These are phyloP conservation scores for Vitis hybrid DNA, from an alignment of 177 flowering plant genomes.

Conservation along the genomic window DNA sequence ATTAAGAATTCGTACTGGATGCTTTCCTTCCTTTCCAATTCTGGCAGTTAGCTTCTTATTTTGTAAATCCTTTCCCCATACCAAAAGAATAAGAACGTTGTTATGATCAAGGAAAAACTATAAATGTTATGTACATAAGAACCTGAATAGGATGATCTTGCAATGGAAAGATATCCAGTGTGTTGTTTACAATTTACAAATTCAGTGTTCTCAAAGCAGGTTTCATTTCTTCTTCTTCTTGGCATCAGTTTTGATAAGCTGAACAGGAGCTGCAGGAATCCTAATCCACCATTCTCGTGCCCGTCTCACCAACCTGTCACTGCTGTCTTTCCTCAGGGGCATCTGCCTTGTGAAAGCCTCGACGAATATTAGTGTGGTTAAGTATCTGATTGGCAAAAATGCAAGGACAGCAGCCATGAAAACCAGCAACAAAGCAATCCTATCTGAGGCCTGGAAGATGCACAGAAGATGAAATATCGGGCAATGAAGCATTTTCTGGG, in stretches of 20 bases:
- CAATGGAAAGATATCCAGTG: neutral
- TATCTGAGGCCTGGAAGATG: conserved; percentile 66
- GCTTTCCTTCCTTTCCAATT: neutral
- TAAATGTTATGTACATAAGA: neutral
- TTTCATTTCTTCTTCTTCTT: conserved; percentile 45
- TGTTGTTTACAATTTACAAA: neutral
- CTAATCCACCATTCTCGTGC: conserved; percentile 85
- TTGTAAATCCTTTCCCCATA: no score
- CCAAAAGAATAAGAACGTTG: no score
- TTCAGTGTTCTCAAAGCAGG: neutral
- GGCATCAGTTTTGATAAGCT: conserved; percentile 51
- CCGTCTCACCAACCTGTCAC: conserved; percentile 54
- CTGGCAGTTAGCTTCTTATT: no score
- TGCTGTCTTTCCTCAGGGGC: conserved; percentile 66
- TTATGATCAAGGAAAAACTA: no score
- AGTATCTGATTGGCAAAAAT: conserved; percentile 47
- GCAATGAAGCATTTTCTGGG: no score
- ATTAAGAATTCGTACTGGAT: neutral
- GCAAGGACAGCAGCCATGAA: conserved; percentile 43
- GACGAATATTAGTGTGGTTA: conserved; percentile 36
- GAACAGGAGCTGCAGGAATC: conserved; percentile 90
- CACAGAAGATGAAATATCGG: neutral
- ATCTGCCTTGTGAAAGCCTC: conserved; percentile 77
- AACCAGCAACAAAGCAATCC: conserved; percentile 44
- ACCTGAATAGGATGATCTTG: neutral